Percentiles rank a stretch among this genome's conserved stretches.
These are phyloP conservation scores for Glycine tomentella DNA, from an alignment of 306 rosid genomes.

Conservation along the genomic window DNA sequence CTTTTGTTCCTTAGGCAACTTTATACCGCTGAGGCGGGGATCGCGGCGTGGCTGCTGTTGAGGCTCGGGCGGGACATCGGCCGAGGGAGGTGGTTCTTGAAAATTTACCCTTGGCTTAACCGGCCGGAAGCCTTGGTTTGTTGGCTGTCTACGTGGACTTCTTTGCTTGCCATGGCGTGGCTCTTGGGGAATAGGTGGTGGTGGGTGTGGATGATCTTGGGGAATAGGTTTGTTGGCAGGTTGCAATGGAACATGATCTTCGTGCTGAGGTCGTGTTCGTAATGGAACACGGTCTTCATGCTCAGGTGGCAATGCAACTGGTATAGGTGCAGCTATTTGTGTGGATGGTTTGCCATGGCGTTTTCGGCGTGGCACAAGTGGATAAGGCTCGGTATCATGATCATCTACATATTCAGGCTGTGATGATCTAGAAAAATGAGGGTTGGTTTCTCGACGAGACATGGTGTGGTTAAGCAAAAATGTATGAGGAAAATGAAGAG, in stretches of 20 bases:
- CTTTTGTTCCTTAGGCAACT: conserved; percentile 37
- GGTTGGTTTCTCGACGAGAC: conserved; percentile 72
- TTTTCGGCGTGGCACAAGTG: conserved; percentile 31
- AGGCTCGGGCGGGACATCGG: background rate
- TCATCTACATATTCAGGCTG: conserved; percentile 29
- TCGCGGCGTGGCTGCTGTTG: background rate
- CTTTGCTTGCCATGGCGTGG: conserved; percentile 31
- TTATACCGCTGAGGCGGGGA: background rate
- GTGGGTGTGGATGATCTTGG: background rate
- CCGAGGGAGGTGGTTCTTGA: conserved; percentile 39
- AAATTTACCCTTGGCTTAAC: conserved; percentile 39
- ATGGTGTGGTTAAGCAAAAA: conserved; percentile 41
- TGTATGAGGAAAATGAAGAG: conserved; percentile 22
- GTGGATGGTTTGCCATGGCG: conserved; percentile 34
- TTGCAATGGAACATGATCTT: conserved; percentile 12
- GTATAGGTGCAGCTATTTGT: conserved; percentile 18
- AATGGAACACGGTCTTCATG: conserved; percentile 29
- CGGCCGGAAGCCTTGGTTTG: conserved; percentile 32
- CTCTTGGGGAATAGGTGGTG: conserved; percentile 11
- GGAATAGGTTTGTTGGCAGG: too few species aligned
- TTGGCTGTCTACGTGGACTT: conserved; percentile 19
- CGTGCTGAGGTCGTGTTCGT: background rate
- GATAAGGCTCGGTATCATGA: background rate
- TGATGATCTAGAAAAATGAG: conserved; percentile 63
- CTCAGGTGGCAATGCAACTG: background rate